Evolutionary conservation across 306 rosid species (phyloP).

Genomic region (Astragalus membranaceus): DNA sequence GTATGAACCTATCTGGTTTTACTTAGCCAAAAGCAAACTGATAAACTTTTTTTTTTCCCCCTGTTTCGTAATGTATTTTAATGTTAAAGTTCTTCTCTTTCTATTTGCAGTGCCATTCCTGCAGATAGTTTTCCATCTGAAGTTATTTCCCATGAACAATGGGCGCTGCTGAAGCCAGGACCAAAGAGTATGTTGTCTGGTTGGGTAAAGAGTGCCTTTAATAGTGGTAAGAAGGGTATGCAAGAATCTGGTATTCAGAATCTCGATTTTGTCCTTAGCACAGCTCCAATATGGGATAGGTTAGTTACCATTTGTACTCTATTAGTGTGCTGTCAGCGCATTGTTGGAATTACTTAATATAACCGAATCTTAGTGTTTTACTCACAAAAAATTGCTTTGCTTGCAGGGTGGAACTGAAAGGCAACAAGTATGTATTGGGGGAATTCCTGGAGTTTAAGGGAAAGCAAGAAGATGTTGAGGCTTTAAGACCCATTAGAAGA

Average conservation of each 20-base stretch:
- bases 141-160: slow-evolving; percentile 66
- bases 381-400: slow-evolving; percentile 13
- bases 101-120: slow-evolving; percentile 45
- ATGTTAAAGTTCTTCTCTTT: slow-evolving; percentile 4
- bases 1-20: not conserved
- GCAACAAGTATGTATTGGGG: slow-evolving; percentile 65
- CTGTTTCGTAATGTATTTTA: not conserved
- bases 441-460: slow-evolving; percentile 94
- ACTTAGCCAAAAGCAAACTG: not conserved
- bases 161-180: slow-evolving; percentile 67
- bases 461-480: slow-evolving; percentile 60
- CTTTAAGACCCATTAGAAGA: slow-evolving; percentile 64
- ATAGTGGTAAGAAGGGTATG: slow-evolving; percentile 59
- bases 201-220: slow-evolving; percentile 69
- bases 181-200: slow-evolving; percentile 44
- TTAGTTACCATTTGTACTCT: slow-evolving; percentile 30
- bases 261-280: slow-evolving; percentile 59
- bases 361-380: not conserved
- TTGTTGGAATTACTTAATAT: not conserved
- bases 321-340: not conserved
- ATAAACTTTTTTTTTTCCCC: too few relatives aligned
- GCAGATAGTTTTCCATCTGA: slow-evolving; percentile 59
- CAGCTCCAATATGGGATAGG: slow-evolving; percentile 99
- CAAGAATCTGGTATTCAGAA: slow-evolving; percentile 56
- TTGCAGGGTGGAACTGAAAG: slow-evolving; percentile 81